phyloP scores from a whole-genome alignment of 2,329 filamentous ascomycete species.

The Claviceps cyperi region DNA sequence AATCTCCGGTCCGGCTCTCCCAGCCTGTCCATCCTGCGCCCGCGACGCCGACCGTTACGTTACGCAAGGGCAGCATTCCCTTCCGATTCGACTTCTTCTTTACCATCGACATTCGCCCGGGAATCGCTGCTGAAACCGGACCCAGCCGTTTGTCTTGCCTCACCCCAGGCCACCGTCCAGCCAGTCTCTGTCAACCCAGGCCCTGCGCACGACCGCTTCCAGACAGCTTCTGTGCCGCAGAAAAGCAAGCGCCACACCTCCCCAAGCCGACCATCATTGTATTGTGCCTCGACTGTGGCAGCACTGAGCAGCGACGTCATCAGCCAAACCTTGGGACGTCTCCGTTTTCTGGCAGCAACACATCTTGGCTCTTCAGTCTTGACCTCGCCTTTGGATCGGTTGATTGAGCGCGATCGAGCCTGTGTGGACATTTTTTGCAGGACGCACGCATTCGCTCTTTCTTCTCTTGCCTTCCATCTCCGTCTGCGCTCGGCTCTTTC shows the following conservation, averaged over 20 bases:
- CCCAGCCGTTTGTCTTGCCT: slow-evolving; percentile 7
- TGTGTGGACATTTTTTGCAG: slow-evolving; percentile 24
- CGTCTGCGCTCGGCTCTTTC: slow-evolving; percentile 35
- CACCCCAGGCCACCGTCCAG: slow-evolving; percentile 7
- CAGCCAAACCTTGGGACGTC: neutral
- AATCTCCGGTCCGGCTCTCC: slow-evolving; percentile 1
- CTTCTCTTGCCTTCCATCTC: slow-evolving; percentile 29
- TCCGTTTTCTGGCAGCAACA: neutral
- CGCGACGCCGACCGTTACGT: slow-evolving; percentile 8
- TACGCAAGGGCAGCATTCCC: slow-evolving; percentile 2
- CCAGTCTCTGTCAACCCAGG: neutral
- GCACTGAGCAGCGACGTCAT: slow-evolving; percentile 1
- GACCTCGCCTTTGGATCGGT: slow-evolving; percentile 2
- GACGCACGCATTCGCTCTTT: slow-evolving; percentile 35
- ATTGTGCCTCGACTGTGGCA: neutral
- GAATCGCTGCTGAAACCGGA: slow-evolving; percentile 4
- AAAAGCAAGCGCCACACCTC: neutral
- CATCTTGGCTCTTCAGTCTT: no score
- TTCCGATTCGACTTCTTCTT: neutral
- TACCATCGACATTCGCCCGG: neutral
- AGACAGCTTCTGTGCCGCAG: neutral
- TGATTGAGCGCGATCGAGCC: slow-evolving; percentile 12
- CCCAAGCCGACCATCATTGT: neutral
- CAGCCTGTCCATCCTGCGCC: slow-evolving; percentile 6
- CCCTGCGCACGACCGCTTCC: neutral